phyloP scores from a whole-genome alignment of 768 basidiomycete species.

The Suillus ampliporus region DNA sequence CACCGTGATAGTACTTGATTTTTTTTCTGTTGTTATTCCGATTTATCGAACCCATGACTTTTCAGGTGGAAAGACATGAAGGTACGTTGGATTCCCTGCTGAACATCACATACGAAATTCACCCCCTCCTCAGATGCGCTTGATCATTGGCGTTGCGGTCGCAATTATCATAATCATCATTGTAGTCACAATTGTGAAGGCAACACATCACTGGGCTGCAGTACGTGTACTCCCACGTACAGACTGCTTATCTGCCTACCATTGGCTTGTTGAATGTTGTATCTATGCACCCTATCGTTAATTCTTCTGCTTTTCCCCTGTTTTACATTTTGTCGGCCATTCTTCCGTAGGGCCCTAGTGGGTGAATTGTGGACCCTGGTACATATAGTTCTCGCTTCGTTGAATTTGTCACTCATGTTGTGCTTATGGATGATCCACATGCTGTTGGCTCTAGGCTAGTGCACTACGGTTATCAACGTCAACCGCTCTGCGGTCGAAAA shows the following conservation, averaged over 20 bases:
- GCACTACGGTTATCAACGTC: background rate
- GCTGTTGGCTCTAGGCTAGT: background rate
- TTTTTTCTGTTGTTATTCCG: constrained; percentile 2
- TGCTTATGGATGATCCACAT: constrained; percentile 24
- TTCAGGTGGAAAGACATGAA: constrained; percentile 98
- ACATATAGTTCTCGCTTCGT: constrained; percentile 19
- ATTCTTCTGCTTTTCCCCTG: constrained; percentile 30
- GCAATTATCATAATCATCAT: constrained; percentile 93
- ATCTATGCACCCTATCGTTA: constrained; percentile 48
- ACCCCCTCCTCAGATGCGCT: constrained; percentile 74
- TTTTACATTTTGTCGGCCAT: constrained; percentile 19
- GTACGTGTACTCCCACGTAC: constrained; percentile 8
- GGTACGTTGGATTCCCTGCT: constrained; percentile 47
- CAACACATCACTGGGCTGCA: constrained; percentile 61
- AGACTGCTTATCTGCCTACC: constrained; percentile 13
- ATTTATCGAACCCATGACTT: constrained; percentile 17
- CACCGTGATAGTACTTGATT: no score
- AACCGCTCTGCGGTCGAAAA: background rate
- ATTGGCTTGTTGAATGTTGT: constrained; percentile 43
- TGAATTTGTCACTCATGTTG: constrained; percentile 27
- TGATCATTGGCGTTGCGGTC: constrained; percentile 93
- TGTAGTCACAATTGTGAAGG: constrained; percentile 92
- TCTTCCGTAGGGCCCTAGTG: constrained; percentile 16
- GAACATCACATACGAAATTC: constrained; percentile 11
- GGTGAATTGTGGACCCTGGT: constrained; percentile 28